These are phyloP conservation scores for Neurospora sp. DNA, from an alignment of 2,329 filamentous ascomycete species.

Conservation along the genomic window DNA sequence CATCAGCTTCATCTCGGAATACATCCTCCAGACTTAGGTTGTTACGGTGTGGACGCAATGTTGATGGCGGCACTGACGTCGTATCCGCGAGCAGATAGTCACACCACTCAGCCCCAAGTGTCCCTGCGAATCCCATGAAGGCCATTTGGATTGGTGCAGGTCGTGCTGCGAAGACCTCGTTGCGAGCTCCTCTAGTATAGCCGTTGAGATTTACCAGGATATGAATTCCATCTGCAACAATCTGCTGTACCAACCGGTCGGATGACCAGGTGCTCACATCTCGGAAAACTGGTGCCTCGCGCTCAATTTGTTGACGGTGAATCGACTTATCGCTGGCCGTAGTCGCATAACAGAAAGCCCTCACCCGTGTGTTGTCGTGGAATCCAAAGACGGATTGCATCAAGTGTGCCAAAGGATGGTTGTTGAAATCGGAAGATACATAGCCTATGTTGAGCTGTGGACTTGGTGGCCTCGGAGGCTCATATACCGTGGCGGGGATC, in stretches of 20 bases:
- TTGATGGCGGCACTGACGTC: conserved; percentile 73
- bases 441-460: conserved; percentile 90
- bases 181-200: conserved; percentile 91
- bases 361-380: conserved; percentile 63
- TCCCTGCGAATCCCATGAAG: conserved; percentile 98
- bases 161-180: conserved; percentile 92
- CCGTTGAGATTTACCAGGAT: conserved; percentile 97
- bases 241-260: conserved; percentile 76
- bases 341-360: conserved; percentile 91
- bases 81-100: conserved; percentile 91
- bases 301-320: conserved; percentile 87
- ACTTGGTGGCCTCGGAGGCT: conserved; percentile 72
- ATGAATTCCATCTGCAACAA: conserved; percentile 80
- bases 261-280: conserved; percentile 83
- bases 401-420: conserved; percentile 88
- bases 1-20: conserved; percentile 55
- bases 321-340: conserved; percentile 81
- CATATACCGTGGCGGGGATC: conserved; percentile 72
- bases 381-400: conserved; percentile 99
- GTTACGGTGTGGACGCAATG: conserved; percentile 67
- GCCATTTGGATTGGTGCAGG: conserved; percentile 97
- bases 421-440: conserved; percentile 97
- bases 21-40: conserved; percentile 68
- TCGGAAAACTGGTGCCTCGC: conserved; percentile 80
- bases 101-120: conserved; percentile 94